Evolutionary conservation across 441 rosid species (phyloP).

Genomic region (Erodium trifolium): DNA sequence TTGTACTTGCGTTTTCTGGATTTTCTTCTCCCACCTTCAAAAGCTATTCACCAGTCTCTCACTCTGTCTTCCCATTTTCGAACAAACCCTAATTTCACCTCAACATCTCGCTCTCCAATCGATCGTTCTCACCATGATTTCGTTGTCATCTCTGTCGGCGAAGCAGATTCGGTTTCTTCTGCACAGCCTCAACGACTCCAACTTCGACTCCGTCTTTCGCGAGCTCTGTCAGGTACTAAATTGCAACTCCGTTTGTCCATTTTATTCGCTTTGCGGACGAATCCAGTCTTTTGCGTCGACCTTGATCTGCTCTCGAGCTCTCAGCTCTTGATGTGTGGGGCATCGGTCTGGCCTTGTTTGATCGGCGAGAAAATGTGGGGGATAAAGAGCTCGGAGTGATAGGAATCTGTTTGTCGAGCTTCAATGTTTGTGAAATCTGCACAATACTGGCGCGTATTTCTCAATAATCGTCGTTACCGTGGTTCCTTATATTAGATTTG

Average conservation of each 20-base stretch:
- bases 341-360: slow-evolving; percentile 1
- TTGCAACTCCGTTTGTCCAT: background rate
- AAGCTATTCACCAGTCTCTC: slow-evolving; percentile 4
- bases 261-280: background rate
- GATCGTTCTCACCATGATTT: slow-evolving; percentile 1
- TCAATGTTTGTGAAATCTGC: background rate
- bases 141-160: slow-evolving; percentile 1
- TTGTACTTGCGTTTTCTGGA: slow-evolving; percentile 1
- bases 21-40: slow-evolving; percentile 2
- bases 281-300: background rate
- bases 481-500: background rate
- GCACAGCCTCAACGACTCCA: slow-evolving; percentile 46
- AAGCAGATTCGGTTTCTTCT: slow-evolving; percentile 69
- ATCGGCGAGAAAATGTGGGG: slow-evolving; percentile 4
- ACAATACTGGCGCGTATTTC: background rate
- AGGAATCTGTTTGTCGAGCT: background rate
- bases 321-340: background rate
- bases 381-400: background rate
- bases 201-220: slow-evolving; percentile 46
- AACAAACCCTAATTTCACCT: slow-evolving; percentile 11
- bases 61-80: slow-evolving; percentile 5
- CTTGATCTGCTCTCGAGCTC: slow-evolving; percentile 6
- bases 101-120: background rate
- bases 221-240: slow-evolving; percentile 54
- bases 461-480: background rate